phyloP scores from a whole-genome alignment of 768 basidiomycete genomes.

The Amylocystis lapponica region DNA sequence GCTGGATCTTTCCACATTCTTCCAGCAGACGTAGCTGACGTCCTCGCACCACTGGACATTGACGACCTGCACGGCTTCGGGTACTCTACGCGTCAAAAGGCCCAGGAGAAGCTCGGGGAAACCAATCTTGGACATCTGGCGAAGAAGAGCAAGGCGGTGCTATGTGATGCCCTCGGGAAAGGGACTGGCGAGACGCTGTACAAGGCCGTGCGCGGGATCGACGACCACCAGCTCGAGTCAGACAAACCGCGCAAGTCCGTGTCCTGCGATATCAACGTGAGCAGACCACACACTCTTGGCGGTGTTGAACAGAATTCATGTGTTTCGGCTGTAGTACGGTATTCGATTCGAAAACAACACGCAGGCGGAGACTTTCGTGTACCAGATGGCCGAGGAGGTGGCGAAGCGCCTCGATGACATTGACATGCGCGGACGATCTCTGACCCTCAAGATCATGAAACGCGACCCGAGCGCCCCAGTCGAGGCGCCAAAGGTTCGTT shows the following conservation, averaged over 20 bases:
- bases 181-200: constrained; percentile 80
- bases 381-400: constrained; percentile 74
- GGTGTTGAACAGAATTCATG: constrained; percentile 3
- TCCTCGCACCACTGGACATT: constrained; percentile 68
- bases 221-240: constrained; percentile 71
- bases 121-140: constrained; percentile 65
- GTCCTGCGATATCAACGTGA: constrained; percentile 90
- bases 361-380: constrained; percentile 76
- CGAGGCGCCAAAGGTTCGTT: constrained; percentile 83
- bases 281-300: constrained; percentile 26
- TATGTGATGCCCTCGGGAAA: constrained; percentile 74
- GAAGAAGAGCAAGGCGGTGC: constrained; percentile 52
- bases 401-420: constrained; percentile 62
- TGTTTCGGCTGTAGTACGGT: constrained; percentile 73
- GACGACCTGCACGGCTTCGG: constrained; percentile 88
- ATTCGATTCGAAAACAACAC: constrained; percentile 85
- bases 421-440: constrained; percentile 61
- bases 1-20: constrained; percentile 78
- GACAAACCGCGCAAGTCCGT: constrained; percentile 88
- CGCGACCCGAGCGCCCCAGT: constrained; percentile 80
- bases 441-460: constrained; percentile 88
- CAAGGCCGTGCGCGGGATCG: constrained; percentile 79
- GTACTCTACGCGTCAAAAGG: constrained; percentile 66
- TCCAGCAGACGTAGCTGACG: constrained; percentile 40
- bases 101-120: constrained; percentile 70